Base-by-base conservation (phyloP, 2,329 filamentous ascomycete genomes). In the Fusarium sp. region DNA sequence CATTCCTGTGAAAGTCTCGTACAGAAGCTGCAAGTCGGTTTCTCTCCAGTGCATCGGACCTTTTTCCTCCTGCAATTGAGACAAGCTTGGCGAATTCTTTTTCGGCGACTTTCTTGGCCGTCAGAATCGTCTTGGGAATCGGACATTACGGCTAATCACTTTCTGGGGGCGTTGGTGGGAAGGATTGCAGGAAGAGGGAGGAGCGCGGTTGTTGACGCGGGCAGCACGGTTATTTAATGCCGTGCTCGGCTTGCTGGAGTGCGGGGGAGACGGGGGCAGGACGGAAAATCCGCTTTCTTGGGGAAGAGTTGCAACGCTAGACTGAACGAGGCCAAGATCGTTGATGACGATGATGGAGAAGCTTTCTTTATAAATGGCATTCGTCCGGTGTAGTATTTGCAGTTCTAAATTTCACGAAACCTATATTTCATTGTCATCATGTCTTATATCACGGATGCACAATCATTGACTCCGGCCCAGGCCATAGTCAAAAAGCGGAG, bases 51-150 rank as follows among this genome's bases (percentile, higher is more conserved):
- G 13, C 62, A 65, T 3, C 62, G 48, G 13, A 65, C 61, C 6
- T 65, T 65, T 34, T 65, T 65, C 25, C 50, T 48, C 23, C 62
- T 65, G 19, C 61, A 64, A 7, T 64, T 64, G 25, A 64, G 61
- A 18, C 61, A 64, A 3, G 61, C 61, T 64, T 64, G 59, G 30
- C 59, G 61, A 0, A 64, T 64, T 34, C 61, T 64, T 25, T 64
- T 64, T 2, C 61, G 61, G 14, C 61, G 59, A 18, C 44, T 64
- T 23, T 64, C 61, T 4, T 52, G 44, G 7, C 61, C 60, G 30
- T 64, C 61, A 18, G 61, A 64, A 18, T 64, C 61, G 39, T 64
- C 51, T 18, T 64, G 39, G 9, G 30, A 41, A 21, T 49, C 39
- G 11, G 61, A 64, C 61, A 64, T 64, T 41, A 21, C 30, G 37